phyloP scores from a whole-genome alignment of 2,329 filamentous ascomycete species.

The Stachybotrys elegans region DNA sequence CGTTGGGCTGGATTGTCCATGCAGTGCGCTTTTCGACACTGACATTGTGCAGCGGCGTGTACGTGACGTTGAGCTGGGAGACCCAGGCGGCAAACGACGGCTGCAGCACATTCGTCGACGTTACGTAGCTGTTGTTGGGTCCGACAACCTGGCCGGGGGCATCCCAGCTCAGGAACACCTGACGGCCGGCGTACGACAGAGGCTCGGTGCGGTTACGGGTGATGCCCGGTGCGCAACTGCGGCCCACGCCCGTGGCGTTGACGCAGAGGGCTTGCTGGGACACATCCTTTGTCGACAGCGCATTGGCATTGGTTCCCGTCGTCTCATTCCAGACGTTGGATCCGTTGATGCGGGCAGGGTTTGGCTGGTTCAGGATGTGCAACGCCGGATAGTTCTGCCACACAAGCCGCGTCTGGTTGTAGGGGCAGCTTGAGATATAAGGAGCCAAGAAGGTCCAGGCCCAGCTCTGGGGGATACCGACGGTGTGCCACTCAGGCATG shows the following conservation, averaged over 20 bases:
- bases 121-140: slow-evolving; percentile 79
- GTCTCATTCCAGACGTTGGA: slow-evolving; percentile 61
- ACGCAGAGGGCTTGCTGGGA: slow-evolving; percentile 46
- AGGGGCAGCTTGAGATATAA: slow-evolving; percentile 73
- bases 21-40: slow-evolving; percentile 45
- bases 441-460: slow-evolving; percentile 77
- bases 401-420: slow-evolving; percentile 65
- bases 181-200: slow-evolving; percentile 68
- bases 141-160: slow-evolving; percentile 62
- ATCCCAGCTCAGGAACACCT: slow-evolving; percentile 71
- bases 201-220: slow-evolving; percentile 64
- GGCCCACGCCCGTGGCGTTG: slow-evolving; percentile 46
- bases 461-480: slow-evolving; percentile 78
- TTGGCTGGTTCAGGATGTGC: slow-evolving; percentile 70
- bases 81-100: slow-evolving; percentile 73
- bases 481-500: slow-evolving; percentile 78
- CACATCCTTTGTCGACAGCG: slow-evolving; percentile 44
- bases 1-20: slow-evolving; percentile 68
- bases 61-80: slow-evolving; percentile 71
- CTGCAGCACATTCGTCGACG: slow-evolving; percentile 49
- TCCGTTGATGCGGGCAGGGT: slow-evolving; percentile 62
- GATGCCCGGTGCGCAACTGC: slow-evolving; percentile 60
- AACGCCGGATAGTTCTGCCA: slow-evolving; percentile 84
- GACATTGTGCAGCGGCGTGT: slow-evolving; percentile 52
- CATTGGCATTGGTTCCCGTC: slow-evolving; percentile 51